Evolutionary conservation across 768 basidiomycete genomes (phyloP), one percentile per base, ranked within the genome.

Genomic region (Pisolithus microcarpus): DNA sequence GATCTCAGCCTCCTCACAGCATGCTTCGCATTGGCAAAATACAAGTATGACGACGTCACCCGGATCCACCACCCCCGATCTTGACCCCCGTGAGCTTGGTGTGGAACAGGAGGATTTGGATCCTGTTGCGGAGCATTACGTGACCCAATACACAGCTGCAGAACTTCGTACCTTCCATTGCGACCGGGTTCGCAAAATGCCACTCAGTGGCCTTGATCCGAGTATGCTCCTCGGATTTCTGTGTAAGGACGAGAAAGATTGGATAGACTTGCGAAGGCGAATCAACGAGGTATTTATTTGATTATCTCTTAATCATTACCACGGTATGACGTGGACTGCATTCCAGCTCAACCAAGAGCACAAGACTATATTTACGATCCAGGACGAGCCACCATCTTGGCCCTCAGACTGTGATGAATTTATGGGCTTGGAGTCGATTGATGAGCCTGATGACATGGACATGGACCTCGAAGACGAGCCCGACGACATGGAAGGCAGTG

Each of bases 191-290:
- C 77, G 91, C 63, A 97, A 95, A 80, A 95, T 98, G 89, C 86
- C 86, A 0, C 68, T 98, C 34, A 80, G 82, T 38, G 87, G 86
- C 26, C 71, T 99, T 49, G 96, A 98, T 65, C 96, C 95, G 21
- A 96, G 92, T 59, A 97, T 99, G 96, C 72, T 99, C 7, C 78
- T 98, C 52, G 94, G 94, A 10, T 98, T 99, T 64, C 62, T 97
- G 57, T 85, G 86, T 64, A 80, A 79, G 59, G 82, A 89, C 61
- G 86, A 91, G 68, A 72, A 63, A 16, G 95, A 98, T 49, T 98
- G 91, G 88, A 65, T 75, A 15, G 91, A 97, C 68, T 79, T 97
- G 50, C 75, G 81, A 55, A 71, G 67, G 52, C 73, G 91, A 46
- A 82, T 91, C 34, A 74, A 71, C 2, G 84, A 88, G 68, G 92